phyloP scores from a whole-genome alignment of 192 early-diverging fungal genomes.

The Podila verticillata region DNA sequence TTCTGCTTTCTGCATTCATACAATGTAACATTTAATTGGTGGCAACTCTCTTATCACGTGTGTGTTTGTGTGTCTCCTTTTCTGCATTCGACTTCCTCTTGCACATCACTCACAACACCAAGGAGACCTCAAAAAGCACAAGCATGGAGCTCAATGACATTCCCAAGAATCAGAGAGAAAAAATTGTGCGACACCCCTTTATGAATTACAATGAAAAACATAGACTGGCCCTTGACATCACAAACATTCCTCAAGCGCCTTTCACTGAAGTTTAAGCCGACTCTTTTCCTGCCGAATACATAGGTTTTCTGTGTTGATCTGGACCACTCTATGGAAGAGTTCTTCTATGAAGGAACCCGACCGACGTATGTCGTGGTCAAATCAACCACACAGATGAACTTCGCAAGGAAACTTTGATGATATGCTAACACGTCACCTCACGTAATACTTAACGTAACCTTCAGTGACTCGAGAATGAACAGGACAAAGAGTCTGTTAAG shows the following conservation, averaged over 20 bases:
- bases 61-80: neutral
- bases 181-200: conserved; percentile 19
- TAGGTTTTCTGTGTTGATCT: conserved; percentile 43
- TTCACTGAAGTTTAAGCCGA: neutral
- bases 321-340: conserved; percentile 44
- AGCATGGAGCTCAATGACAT: neutral
- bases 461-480: conserved; percentile 38
- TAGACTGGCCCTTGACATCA: neutral
- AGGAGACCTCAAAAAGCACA: neutral
- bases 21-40: neutral
- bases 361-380: neutral
- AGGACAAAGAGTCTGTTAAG: conserved; percentile 39
- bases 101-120: neutral
- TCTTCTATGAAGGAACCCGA: conserved; percentile 19
- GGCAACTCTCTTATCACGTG: no score
- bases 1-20: neutral
- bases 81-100: neutral
- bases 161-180: conserved; percentile 14
- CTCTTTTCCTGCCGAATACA: neutral
- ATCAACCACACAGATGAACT: neutral
- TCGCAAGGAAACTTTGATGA: neutral
- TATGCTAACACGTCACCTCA: neutral
- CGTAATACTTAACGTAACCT: neutral
- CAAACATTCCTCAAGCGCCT: neutral
- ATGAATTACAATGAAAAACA: neutral